These are phyloP conservation scores for Lyophyllum decastes DNA, from an alignment of 768 basidiomycete genomes.

Conservation along the genomic window DNA sequence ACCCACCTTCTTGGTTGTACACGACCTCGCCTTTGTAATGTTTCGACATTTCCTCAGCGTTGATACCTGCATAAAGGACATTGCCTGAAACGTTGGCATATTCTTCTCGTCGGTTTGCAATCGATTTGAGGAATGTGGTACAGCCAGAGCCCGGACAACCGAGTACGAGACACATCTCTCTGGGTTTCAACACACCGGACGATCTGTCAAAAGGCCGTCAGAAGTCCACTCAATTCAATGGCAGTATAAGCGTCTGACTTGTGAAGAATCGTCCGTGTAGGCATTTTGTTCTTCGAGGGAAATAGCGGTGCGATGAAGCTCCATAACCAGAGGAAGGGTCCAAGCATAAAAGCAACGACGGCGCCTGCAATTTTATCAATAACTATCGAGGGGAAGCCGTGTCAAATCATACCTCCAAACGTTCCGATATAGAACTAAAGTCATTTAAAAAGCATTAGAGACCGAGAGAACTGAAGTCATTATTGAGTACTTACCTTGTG, in stretches of 20 bases:
- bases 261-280: conserved; percentile 58
- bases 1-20: conserved; percentile 72
- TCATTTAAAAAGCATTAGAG: not conserved
- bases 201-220: conserved; percentile 36
- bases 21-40: conserved; percentile 79
- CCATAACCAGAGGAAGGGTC: conserved; percentile 52
- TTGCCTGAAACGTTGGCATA: conserved; percentile 68
- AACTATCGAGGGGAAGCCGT: not conserved
- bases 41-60: conserved; percentile 73
- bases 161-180: conserved; percentile 86
- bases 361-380: conserved; percentile 39
- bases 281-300: conserved; percentile 33
- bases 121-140: conserved; percentile 81
- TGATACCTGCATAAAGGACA: conserved; percentile 83
- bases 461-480: not conserved
- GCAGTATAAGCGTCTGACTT: conserved; percentile 36
- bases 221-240: not conserved
- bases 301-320: conserved; percentile 39
- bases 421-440: conserved; percentile 57
- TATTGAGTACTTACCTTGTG: conserved; percentile 47
- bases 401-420: conserved; percentile 52
- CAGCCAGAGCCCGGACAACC: conserved; percentile 87
- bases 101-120: conserved; percentile 73
- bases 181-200: conserved; percentile 70
- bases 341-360: conserved; percentile 51